Base-by-base conservation (phyloP, 2,329 filamentous ascomycete species). In the Penicillium sp. region DNA sequence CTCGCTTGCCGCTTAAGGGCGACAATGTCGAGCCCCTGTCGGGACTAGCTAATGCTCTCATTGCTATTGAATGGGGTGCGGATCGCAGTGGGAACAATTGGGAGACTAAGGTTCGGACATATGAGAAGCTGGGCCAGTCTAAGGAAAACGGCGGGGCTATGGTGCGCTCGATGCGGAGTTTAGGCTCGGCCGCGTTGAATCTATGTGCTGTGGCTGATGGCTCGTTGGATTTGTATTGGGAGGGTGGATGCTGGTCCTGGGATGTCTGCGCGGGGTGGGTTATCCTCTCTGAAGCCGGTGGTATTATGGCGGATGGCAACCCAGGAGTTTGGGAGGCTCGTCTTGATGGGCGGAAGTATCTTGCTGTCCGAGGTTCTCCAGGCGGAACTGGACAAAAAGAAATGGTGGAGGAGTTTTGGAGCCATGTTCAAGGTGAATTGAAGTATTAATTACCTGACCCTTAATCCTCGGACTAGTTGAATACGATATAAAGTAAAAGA, bases 181-280 rank as follows among this genome's bases (percentile, higher is more conserved):
- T 86, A 57, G 85, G 85, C 1, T 81, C 77, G 8, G 85, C 84
- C n/a, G 85, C 84, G 13, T 68, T 88, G 64, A 87, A 87, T 67
- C 70, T 86, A 15, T 87, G 85, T 66, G 78, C 73, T 7, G 83
- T 87, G 27, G 85, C 85, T 4, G 76, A 77, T 36, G 85, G 85
- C 0, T 75, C 76, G 23, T 57, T 86, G 50, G 85, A 88, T 72
- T 66, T 83, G n/a, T 87, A 86, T 60, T 88, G 85, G 85, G 85
- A 87, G 66, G 83, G 82, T 2, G 85, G 85, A 0, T 86, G 83
- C 66, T 87, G 84, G 84, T 83, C 83, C 8, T 87, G 85, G 85
- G 85, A 87, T 76, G 84, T 87, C 10, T 86, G 83, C 66, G 85
- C 85, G 5, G 85, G 81, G 0, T 86, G 84, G 85, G 79, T 85